Evolutionary conservation across 345 rosid species (phyloP).

Genomic region (Laguncularia racemosa): DNA sequence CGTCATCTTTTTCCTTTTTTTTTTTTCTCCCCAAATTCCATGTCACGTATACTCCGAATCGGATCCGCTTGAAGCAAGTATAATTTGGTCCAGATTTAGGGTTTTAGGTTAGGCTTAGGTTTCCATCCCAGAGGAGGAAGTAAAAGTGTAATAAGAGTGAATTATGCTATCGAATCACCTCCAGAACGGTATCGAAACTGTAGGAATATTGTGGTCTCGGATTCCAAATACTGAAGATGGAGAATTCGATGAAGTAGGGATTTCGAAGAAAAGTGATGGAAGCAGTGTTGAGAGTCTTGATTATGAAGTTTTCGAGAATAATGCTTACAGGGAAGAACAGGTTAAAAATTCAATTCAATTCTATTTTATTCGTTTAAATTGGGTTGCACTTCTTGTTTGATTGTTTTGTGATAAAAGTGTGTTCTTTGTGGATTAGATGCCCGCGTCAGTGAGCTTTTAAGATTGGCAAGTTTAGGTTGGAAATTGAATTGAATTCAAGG

Average conservation of each 20-base stretch:
- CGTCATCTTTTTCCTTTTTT: too few relatives aligned
- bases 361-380: background rate
- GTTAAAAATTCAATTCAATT: constrained; percentile 20
- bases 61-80: background rate
- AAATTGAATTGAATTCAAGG: too few relatives aligned
- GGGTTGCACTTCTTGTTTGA: too few relatives aligned
- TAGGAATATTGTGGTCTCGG: constrained; percentile 67
- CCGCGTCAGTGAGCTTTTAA: too few relatives aligned
- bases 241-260: constrained; percentile 42
- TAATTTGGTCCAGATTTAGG: background rate
- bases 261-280: constrained; percentile 35
- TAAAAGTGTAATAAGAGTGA: background rate
- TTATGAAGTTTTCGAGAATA: constrained; percentile 88
- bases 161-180: constrained; percentile 73
- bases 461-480: too few relatives aligned
- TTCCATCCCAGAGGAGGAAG: background rate
- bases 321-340: constrained; percentile 89
- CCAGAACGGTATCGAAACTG: constrained; percentile 72
- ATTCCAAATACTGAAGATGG: constrained; percentile 70
- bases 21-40: too few relatives aligned
- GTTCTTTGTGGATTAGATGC: too few relatives aligned
- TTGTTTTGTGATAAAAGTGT: too few relatives aligned
- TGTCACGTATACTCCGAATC: too few relatives aligned
- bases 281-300: constrained; percentile 75
- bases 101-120: constrained; percentile 6